Evolutionary conservation across 805 yeast species (phyloP), one percentile per base, ranked within the genome.

Genomic region (Candida parachauliodes): DNA sequence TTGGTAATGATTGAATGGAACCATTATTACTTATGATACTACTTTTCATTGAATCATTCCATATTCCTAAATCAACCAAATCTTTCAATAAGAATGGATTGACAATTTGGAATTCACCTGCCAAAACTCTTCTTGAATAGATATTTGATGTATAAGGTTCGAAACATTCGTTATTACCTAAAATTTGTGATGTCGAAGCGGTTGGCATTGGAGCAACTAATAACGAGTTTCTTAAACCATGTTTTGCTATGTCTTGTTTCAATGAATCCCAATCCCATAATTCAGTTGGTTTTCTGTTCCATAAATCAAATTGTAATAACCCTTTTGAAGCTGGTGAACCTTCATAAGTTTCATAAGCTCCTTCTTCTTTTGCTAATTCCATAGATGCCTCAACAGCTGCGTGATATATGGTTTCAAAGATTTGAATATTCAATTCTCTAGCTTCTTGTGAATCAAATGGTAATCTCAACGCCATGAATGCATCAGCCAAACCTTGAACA

Each of bases 171-270:
- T 74, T 76, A 57, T 70, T 72, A 46, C 81, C 82, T 52, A 76
- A 65, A 43, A 76, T 76, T 55, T 76, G 82, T 8, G 81, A 76
- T 4, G 81, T 76, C 17, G 81, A 76, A n/a, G 81, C 81, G 42
- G 82, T 76, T 30, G 82, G 82, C 82, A 76, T 76, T 43, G 81
- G 81, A 1, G 82, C 82, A 44, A 76, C 79, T 47, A 76, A 68
- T 47, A 76, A 63, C 25, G 82, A 76, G 60, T 76, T 76, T 60
- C 82, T 68, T 32, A 76, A 49, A 32, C 82, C 82, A 51, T 68
- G 63, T 45, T 65, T 62, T 36, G 68, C 66, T 50, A 76, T 59
- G 41, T 65, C 60, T 43, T 61, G 68, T 57, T 75, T 76, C 49
- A 76, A 60, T n/a, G 60, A 37, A 48, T 74, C 80, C 82, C 82